Conservation (phyloP, 1,284 basidiomycete species). For the Austropuccinia psidii region DNA sequence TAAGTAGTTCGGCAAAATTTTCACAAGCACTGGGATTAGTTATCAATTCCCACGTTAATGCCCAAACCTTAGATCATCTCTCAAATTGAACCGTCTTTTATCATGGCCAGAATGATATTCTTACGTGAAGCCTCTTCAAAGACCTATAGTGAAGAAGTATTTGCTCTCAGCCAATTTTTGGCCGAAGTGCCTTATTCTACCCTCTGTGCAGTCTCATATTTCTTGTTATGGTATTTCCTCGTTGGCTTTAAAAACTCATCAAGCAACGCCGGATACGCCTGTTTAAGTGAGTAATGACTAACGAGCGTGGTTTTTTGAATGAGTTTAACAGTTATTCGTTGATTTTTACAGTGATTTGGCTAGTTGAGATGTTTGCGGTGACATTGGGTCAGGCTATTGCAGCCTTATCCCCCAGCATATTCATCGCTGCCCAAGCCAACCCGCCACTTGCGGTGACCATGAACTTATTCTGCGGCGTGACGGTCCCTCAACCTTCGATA, state of each 20-base stretch:
- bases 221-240: conserved; percentile 51
- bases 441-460: conserved; percentile 3
- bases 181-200: conserved; percentile 69
- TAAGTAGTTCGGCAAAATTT: conserved; percentile 60
- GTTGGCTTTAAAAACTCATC: background rate
- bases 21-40: conserved; percentile 43
- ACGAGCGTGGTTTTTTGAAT: conserved; percentile 7
- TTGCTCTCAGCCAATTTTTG: conserved; percentile 70
- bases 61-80: conserved; percentile 56
- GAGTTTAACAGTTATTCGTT: background rate
- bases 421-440: conserved; percentile 27
- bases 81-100: conserved; percentile 79
- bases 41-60: conserved; percentile 37
- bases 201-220: conserved; percentile 66
- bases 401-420: conserved; percentile 28
- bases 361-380: conserved; percentile 32
- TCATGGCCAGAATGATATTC: conserved; percentile 64
- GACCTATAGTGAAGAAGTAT: conserved; percentile 71
- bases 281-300: conserved; percentile 3
- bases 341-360: conserved; percentile 22
- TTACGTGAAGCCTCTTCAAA: conserved; percentile 57
- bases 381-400: conserved; percentile 31
- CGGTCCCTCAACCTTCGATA: conserved; percentile 52
- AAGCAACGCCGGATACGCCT: conserved; percentile 23
- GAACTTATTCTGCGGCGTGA: conserved; percentile 40